Evolutionary conservation across 495 filamentous ascomycete genomes (phyloP).

Genomic region (Pyrenula massariospora): DNA sequence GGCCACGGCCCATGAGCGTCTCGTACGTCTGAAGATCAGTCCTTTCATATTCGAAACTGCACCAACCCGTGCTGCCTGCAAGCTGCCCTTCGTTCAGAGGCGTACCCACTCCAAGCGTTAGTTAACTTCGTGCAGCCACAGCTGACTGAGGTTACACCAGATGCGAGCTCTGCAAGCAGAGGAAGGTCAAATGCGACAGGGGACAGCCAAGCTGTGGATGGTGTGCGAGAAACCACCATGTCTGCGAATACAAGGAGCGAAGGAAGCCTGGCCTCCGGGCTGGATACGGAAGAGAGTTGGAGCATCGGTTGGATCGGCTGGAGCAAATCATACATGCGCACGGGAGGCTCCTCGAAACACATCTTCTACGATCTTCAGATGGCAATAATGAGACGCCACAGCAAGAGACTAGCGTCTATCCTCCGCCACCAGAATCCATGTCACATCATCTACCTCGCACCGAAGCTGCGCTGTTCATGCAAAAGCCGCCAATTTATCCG

Average conservation of each 20-base stretch:
- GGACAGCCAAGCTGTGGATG: slow-evolving; percentile 78
- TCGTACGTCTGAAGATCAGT: background rate
- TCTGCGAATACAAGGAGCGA: slow-evolving; percentile 73
- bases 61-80: background rate
- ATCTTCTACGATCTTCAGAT: slow-evolving; percentile 17
- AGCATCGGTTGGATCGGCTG: slow-evolving; percentile 56
- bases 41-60: background rate
- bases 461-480: slow-evolving; percentile 1
- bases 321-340: slow-evolving; percentile 36
- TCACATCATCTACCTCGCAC: background rate
- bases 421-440: background rate
- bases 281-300: slow-evolving; percentile 79
- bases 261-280: slow-evolving; percentile 78
- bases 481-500: slow-evolving; percentile 1
- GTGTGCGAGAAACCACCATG: slow-evolving; percentile 67
- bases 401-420: slow-evolving; percentile 12
- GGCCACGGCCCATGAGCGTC: background rate
- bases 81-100: background rate
- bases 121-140: slow-evolving; percentile 25
- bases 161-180: slow-evolving; percentile 73
- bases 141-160: slow-evolving; percentile 30
- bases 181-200: slow-evolving; percentile 79
- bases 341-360: slow-evolving; percentile 34
- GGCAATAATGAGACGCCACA: slow-evolving; percentile 24
- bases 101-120: background rate